A percentile compares a stretch with the other conserved stretches of the same genome.
Conservation (phyloP, 2,329 filamentous ascomycete species). For the Drechslera avenae region DNA sequence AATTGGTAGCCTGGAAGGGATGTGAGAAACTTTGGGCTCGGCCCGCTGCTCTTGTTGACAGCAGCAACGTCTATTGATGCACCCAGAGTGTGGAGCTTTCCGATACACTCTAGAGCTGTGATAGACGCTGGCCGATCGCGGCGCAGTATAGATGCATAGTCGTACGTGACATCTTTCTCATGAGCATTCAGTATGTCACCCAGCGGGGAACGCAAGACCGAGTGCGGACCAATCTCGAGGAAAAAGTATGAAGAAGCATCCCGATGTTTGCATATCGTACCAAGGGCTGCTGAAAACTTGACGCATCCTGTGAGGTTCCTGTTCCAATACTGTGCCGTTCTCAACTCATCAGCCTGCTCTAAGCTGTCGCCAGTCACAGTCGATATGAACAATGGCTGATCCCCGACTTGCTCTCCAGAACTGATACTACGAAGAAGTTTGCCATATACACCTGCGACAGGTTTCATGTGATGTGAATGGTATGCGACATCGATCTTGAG, state of each 20-base stretch:
- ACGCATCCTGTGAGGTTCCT: conserved; percentile 21
- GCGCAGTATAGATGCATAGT: conserved; percentile 19
- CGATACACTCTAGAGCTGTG: conserved; percentile 17
- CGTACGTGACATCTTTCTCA: neutral
- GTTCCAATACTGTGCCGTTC: conserved; percentile 22
- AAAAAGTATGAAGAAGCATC: conserved; percentile 9
- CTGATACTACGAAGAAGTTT: conserved; percentile 10
- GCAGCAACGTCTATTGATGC: conserved; percentile 5
- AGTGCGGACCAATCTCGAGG: conserved; percentile 29
- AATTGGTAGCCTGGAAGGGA: conserved; percentile 17
- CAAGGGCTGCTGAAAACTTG: conserved; percentile 24
- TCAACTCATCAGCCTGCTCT: neutral
- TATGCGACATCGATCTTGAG: conserved; percentile 53
- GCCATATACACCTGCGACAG: conserved; percentile 23
- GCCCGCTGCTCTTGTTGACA: neutral
- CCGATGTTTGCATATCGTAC: conserved; percentile 12
- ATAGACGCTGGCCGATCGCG: conserved; percentile 10
- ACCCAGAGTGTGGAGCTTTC: conserved; percentile 7
- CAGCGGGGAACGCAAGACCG: conserved; percentile 18
- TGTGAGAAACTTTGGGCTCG: conserved; percentile 7
- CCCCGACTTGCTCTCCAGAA: neutral
- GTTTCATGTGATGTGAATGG: conserved; percentile 52
- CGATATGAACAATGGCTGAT: conserved; percentile 10
- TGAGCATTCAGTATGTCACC: conserved; percentile 10
- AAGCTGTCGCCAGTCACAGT: conserved; percentile 13